Conservation (phyloP, 2,329 filamentous ascomycete genomes). For the Cercospora sp. region DNA sequence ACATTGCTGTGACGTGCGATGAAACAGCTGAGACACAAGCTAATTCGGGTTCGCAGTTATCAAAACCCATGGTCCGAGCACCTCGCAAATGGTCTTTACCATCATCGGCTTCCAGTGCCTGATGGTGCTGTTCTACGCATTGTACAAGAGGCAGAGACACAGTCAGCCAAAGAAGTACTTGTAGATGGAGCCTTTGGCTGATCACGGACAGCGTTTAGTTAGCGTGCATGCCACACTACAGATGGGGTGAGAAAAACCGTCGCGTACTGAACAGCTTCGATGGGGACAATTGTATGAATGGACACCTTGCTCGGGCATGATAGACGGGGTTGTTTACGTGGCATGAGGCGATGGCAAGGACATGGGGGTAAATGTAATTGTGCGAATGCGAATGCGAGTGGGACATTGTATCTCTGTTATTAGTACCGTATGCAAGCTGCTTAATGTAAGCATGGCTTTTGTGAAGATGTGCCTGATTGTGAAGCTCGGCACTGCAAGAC, state of each 20-base stretch:
- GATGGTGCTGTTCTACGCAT: constrained; percentile 66
- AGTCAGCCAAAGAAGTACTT: constrained; percentile 90
- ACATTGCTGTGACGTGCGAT: not conserved
- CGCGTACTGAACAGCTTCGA: constrained; percentile 2
- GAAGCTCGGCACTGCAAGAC: not conserved
- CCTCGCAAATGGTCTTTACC: constrained; percentile 66
- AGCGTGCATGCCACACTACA: constrained; percentile 9
- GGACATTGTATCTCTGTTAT: not conserved
- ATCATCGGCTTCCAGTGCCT: constrained; percentile 74
- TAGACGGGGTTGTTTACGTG: not conserved
- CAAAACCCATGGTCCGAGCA: constrained; percentile 52
- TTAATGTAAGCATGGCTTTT: not conserved
- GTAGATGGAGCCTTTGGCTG: constrained; percentile 43
- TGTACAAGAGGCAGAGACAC: constrained; percentile 77
- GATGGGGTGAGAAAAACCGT: not conserved
- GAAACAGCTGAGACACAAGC: constrained; percentile 1
- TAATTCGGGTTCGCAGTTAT: constrained; percentile 16
- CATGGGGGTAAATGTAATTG: not conserved
- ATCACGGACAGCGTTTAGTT: constrained; percentile 1
- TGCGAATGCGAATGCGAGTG: not conserved
- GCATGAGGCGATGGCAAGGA: constrained; percentile 4
- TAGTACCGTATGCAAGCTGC: not conserved
- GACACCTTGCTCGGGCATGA: not conserved
- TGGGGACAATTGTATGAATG: constrained; percentile 4
- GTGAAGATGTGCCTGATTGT: not conserved